A percentile compares a stretch with the other conserved stretches of the same genome.
phyloP scores from a whole-genome alignment of 2,329 filamentous ascomycete genomes.

The Aspergillus aculeatinus region DNA sequence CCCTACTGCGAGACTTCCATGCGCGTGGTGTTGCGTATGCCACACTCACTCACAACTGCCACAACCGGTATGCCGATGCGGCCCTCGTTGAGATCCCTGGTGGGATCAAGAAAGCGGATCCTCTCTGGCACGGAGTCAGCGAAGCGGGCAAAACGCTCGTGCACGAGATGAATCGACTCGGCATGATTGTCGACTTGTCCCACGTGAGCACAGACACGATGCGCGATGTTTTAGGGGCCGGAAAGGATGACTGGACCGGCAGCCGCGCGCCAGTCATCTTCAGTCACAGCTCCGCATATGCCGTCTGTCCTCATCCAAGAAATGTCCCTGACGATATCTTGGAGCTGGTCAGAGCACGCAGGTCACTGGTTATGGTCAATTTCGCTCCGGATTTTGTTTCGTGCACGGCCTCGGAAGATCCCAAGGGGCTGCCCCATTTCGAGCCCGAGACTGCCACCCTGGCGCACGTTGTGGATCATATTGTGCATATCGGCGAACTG shows the following conservation, averaged over 20 bases:
- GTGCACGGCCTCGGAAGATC: constrained; percentile 61
- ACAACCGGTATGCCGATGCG: constrained; percentile 85
- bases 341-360: constrained; percentile 68
- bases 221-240: constrained; percentile 72
- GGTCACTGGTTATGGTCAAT: constrained; percentile 87
- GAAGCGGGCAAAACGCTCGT: constrained; percentile 67
- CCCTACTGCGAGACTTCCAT: constrained; percentile 71
- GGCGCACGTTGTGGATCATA: constrained; percentile 74
- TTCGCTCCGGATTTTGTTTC: constrained; percentile 81
- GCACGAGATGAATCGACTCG: constrained; percentile 88
- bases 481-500: constrained; percentile 75
- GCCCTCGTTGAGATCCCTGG: constrained; percentile 55
- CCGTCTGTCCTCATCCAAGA: constrained; percentile 80
- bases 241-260: constrained; percentile 62
- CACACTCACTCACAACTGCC: constrained; percentile 90
- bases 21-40: constrained; percentile 80
- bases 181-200: constrained; percentile 88
- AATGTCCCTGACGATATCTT: constrained; percentile 88
- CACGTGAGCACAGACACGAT: constrained; percentile 80
- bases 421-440: constrained; percentile 66
- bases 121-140: constrained; percentile 64
- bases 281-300: constrained; percentile 79
- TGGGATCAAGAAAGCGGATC: constrained; percentile 39
- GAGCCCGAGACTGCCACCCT: constrained; percentile 70
- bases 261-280: constrained; percentile 83